Base-by-base conservation (phyloP, 2,329 filamentous ascomycete genomes). In the Lecanicillium sp. region DNA sequence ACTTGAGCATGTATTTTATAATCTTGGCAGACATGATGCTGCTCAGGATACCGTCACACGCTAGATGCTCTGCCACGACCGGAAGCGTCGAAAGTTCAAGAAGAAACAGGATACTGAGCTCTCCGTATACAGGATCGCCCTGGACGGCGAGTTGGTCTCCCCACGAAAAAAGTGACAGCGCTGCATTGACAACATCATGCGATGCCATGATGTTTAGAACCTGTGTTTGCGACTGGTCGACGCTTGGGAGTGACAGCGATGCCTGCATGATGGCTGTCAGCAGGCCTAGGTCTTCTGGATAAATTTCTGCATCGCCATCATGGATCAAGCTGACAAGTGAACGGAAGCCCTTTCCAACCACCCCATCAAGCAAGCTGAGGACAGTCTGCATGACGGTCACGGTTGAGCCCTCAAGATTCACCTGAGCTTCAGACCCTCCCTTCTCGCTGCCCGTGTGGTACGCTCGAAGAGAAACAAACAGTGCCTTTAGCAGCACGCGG, bases 121-220 rank as follows among this genome's bases (percentile, higher is more conserved):
- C 89, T 46, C 89, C 92, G 58, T 95, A 96, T 20, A 96, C 70
- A 0, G 92, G 90, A 54, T 96, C 90, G 19, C 80, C 78, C 41
- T 83, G 75, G 27, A 83, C 73, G 1, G 83, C 75, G 17, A 96
- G 71, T 48, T 82, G 79, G 58, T 96, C 88, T 4, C 90, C 78
- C 92, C 92, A 98, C 0, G 88, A 95, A 61, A 90, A 96, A 5
- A 98, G 72, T 25, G 85, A 87, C 5, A 83, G 80, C 1, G 88
- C 89, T 44, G 88, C 84, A 51, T 90, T 84, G 33, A 86, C 73
- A 1, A 82, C 81, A 46, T 84, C 80, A 54, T 88, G 80, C 33
- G 77, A 75, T 2, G 75, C 68, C 67, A 87, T 70, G 47, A 80
- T 80, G 52, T 79, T 75, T 38, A 86, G 70, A 28, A 90, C 75